These are phyloP conservation scores for Monilinia aucupariae DNA, from an alignment of 2,329 filamentous ascomycete genomes.

Conservation along the genomic window DNA sequence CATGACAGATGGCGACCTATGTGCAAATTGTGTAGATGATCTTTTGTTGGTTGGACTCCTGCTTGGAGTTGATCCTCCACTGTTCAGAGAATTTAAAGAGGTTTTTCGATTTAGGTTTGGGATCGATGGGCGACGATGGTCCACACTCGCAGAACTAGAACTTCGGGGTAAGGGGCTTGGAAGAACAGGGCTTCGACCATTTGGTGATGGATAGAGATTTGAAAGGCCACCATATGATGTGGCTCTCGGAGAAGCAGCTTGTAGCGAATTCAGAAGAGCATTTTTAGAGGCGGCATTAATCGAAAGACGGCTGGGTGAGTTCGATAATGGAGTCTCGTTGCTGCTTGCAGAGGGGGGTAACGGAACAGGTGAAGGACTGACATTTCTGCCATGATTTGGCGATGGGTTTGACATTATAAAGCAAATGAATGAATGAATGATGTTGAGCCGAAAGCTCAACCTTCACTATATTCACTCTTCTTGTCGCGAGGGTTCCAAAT, in stretches of 20 bases:
- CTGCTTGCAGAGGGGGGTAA: conserved; percentile 25
- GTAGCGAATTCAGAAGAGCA: conserved; percentile 22
- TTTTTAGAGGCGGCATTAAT: conserved; percentile 23
- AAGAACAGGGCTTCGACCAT: conserved; percentile 25
- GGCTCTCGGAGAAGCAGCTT: conserved; percentile 14
- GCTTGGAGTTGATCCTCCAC: conserved; percentile 36
- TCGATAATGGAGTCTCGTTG: conserved; percentile 20
- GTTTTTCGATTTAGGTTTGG: conserved; percentile 40
- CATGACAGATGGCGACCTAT: conserved; percentile 32
- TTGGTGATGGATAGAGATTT: conserved; percentile 26
- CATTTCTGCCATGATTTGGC: conserved; percentile 19
- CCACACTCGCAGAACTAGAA: conserved; percentile 42
- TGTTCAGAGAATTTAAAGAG: conserved; percentile 41
- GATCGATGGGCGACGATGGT: conserved; percentile 38
- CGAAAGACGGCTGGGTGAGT: conserved; percentile 42
- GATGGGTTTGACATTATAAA: conserved; percentile 18
- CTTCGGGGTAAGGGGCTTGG: conserved; percentile 35
- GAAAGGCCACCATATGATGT: conserved; percentile 16
- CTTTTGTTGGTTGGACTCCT: conserved; percentile 38
- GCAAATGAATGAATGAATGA: background rate
- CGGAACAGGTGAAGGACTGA: conserved; percentile 13
- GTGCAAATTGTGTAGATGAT: conserved; percentile 39
- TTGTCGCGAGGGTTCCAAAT: background rate
- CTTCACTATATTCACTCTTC: conserved; percentile 4
- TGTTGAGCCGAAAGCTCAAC: conserved; percentile 13